Conservation (phyloP, 1,139 yeast genomes). For the Blastobotrys ciferrii region DNA sequence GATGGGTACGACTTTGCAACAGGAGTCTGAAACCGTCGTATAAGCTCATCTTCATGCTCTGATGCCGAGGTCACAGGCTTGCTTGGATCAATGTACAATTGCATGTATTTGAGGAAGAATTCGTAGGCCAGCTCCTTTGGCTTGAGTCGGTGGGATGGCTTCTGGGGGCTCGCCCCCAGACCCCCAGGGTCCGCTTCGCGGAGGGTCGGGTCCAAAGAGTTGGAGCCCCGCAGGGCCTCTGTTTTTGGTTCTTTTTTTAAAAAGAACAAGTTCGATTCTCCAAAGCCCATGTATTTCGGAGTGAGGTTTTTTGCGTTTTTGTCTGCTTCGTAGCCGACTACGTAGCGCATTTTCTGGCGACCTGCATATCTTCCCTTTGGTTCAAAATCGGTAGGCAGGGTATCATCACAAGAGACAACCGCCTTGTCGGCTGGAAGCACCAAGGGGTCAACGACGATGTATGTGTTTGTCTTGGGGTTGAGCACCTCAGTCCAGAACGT, state of each 20-base stretch:
- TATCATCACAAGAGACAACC: slow-evolving; percentile 42
- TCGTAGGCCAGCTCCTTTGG: slow-evolving; percentile 49
- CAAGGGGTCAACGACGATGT: slow-evolving; percentile 75
- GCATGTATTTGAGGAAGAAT: slow-evolving; percentile 50
- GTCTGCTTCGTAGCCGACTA: slow-evolving; percentile 59
- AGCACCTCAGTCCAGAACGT: slow-evolving; percentile 82
- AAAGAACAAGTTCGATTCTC: slow-evolving; percentile 60
- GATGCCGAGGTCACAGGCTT: slow-evolving; percentile 34
- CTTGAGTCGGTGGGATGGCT: no score
- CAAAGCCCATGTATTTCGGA: slow-evolving; percentile 39
- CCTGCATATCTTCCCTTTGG: slow-evolving; percentile 12
- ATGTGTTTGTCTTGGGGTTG: slow-evolving; percentile 58
- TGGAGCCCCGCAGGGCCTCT: no score
- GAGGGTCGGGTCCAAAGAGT: no score
- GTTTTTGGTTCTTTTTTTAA: no score
- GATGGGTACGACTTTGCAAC: slow-evolving; percentile 56
- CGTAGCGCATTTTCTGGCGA: slow-evolving; percentile 42
- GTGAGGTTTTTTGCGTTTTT: slow-evolving; percentile 71
- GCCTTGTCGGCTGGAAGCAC: slow-evolving; percentile 54
- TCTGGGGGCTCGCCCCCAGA: no score
- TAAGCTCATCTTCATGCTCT: slow-evolving; percentile 51
- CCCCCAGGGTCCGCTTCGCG: no score
- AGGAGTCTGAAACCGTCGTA: slow-evolving; percentile 33
- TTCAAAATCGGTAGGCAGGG: slow-evolving; percentile 8
- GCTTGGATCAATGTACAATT: slow-evolving; percentile 36